Conservation (phyloP, 164 flowering plant species). For the Protea cynaroides region DNA sequence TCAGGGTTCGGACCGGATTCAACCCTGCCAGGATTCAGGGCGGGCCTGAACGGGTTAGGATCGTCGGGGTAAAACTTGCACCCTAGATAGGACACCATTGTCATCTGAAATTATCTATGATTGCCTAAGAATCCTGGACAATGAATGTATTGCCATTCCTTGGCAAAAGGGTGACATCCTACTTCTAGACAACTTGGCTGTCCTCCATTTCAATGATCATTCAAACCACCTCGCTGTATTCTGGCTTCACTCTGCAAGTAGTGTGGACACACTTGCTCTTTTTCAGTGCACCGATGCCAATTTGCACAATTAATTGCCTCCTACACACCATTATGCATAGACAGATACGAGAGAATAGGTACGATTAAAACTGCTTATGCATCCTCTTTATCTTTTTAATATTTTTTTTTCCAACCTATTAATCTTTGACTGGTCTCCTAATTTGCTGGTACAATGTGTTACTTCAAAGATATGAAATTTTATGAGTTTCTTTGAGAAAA, state of each 20-base stretch:
- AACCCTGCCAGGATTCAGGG: too few relatives aligned
- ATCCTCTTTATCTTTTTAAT: not conserved
- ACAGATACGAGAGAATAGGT: not conserved
- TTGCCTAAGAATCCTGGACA: constrained; percentile 64
- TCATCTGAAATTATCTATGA: constrained; percentile 62
- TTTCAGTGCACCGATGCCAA: not conserved
- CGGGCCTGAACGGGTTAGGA: too few relatives aligned
- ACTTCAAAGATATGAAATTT: not conserved
- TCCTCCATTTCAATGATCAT: constrained; percentile 74
- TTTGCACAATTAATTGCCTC: not conserved
- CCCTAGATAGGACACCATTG: constrained; percentile 56
- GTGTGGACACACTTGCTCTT: not conserved
- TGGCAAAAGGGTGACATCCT: constrained; percentile 83
- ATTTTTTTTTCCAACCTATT: not conserved
- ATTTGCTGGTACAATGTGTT: not conserved
- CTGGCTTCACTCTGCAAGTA: constrained; percentile 80
- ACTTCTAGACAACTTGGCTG: constrained; percentile 78
- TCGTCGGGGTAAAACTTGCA: too few relatives aligned
- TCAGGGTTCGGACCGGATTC: too few relatives aligned
- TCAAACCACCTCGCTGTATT: constrained; percentile 70
- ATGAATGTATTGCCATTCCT: constrained; percentile 75
- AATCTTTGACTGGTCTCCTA: not conserved
- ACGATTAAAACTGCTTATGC: not conserved
- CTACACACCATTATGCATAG: not conserved
- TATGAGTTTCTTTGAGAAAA: not conserved